Conservation (phyloP, 352 stramenopile species). For the Lagenidium sp. region DNA sequence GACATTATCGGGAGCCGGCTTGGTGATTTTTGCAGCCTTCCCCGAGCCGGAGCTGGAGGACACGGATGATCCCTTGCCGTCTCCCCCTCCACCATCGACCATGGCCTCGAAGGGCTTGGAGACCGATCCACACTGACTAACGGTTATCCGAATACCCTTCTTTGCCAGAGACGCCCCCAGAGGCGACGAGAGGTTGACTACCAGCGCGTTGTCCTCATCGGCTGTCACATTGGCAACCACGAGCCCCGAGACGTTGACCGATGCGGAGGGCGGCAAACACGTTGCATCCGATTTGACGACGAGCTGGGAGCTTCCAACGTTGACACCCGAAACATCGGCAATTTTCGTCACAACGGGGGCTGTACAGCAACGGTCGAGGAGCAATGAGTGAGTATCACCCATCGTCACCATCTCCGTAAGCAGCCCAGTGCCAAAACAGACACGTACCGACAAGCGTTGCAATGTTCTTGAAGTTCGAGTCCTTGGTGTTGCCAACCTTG, state of each 20-base stretch:
- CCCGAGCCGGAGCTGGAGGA: too few relatives aligned
- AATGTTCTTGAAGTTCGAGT: slow-evolving; percentile 36
- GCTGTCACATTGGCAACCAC: not conserved
- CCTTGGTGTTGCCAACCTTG: slow-evolving; percentile 34
- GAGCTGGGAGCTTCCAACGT: slow-evolving; percentile 5
- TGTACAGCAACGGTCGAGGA: not conserved
- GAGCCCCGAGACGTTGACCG: slow-evolving; percentile 7
- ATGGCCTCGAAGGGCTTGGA: slow-evolving; percentile 3
- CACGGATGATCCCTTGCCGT: not conserved
- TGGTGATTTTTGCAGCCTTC: too few relatives aligned
- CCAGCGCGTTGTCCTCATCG: slow-evolving; percentile 4
- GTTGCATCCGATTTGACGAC: slow-evolving; percentile 7
- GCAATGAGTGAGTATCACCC: not conserved
- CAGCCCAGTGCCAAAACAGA: too few relatives aligned
- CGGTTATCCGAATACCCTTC: slow-evolving; percentile 4
- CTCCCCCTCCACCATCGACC: slow-evolving; percentile 1
- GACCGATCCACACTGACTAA: slow-evolving; percentile 9
- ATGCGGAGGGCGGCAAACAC: not conserved
- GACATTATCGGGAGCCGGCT: not conserved
- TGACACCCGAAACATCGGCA: not conserved
- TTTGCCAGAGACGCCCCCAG: slow-evolving; percentile 3
- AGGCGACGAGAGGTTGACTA: slow-evolving; percentile 1
- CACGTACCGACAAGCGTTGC: slow-evolving; percentile 25
- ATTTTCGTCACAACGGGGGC: slow-evolving; percentile 6
- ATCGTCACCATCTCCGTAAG: not conserved